These are phyloP conservation scores for Sporothrix protearum DNA, from an alignment of 2,329 filamentous ascomycete genomes.

Conservation along the genomic window DNA sequence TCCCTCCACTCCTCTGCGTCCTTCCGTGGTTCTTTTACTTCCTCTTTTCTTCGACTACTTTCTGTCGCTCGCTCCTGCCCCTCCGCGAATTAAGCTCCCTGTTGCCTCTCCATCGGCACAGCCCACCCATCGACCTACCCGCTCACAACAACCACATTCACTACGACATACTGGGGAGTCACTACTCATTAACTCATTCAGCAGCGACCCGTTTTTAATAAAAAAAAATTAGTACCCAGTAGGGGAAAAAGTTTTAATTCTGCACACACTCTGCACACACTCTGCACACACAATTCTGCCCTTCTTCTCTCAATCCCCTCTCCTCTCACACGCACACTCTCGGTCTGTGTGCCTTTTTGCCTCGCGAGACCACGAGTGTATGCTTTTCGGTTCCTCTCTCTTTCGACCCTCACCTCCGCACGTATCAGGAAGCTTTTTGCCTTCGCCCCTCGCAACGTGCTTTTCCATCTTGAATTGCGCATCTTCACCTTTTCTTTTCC, in stretches of 20 bases:
- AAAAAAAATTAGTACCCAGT: no score
- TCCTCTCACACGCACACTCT: slow-evolving; percentile 12
- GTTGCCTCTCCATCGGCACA: slow-evolving; percentile 15
- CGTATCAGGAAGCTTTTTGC: background rate
- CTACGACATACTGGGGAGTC: slow-evolving; percentile 1
- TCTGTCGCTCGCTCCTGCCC: slow-evolving; percentile 15
- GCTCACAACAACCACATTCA: slow-evolving; percentile 10
- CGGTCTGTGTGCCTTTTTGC: slow-evolving; percentile 2
- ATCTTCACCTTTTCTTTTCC: background rate
- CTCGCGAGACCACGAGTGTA: slow-evolving; percentile 12
- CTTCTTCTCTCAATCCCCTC: slow-evolving; percentile 22
- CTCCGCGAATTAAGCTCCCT: slow-evolving; percentile 26
- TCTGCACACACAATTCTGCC: slow-evolving; percentile 29
- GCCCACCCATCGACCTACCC: slow-evolving; percentile 14
- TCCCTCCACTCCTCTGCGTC: background rate
- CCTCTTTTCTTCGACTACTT: background rate
- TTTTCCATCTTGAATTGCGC: background rate
- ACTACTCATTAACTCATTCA: slow-evolving; percentile 23
- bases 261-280: slow-evolving; percentile 32
- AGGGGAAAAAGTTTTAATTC: slow-evolving; percentile 32
- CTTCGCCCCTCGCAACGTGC: slow-evolving; percentile 5
- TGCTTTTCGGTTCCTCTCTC: background rate
- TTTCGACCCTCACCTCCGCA: slow-evolving; percentile 15
- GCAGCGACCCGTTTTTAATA: slow-evolving; percentile 26
- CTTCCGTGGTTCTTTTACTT: background rate